A percentile compares a stretch with the other conserved stretches of the same genome.
Conservation (phyloP, 2,329 filamentous ascomycete species). For the Alternaria sp. region DNA sequence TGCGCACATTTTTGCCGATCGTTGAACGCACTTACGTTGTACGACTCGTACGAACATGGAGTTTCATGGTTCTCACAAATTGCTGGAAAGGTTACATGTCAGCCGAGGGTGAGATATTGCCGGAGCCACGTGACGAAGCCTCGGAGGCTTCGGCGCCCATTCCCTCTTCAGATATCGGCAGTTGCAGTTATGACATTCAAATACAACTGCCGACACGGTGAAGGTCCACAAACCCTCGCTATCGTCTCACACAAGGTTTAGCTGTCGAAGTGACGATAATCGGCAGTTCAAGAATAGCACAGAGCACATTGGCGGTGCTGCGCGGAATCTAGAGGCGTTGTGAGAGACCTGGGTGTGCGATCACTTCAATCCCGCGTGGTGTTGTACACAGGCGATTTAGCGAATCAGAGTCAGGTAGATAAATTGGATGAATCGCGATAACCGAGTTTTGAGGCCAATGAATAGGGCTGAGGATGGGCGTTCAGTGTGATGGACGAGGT, state of each 20-base stretch:
- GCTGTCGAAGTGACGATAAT: constrained; percentile 4
- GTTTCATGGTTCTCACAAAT: neutral
- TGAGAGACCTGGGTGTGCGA: constrained; percentile 10
- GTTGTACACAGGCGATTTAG: neutral
- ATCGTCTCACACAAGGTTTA: constrained; percentile 14
- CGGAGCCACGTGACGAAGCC: constrained; percentile 6
- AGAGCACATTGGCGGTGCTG: constrained; percentile 1
- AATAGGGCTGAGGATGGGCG: neutral
- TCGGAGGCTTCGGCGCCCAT: constrained; percentile 1
- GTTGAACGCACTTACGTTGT: neutral
- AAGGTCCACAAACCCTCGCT: constrained; percentile 14
- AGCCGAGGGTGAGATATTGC: neutral
- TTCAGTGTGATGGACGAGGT: constrained; percentile 6
- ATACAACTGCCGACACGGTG: constrained; percentile 24
- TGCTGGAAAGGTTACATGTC: neutral
- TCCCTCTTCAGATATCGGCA: constrained; percentile 17
- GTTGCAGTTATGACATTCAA: constrained; percentile 18
- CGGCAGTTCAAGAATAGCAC: constrained; percentile 26
- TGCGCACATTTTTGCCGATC: neutral
- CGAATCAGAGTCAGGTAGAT: neutral
- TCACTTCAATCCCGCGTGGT: neutral
- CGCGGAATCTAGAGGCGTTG: neutral
- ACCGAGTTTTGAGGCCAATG: constrained; percentile 12
- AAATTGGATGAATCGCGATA: constrained; percentile 4
- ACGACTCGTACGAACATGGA: neutral